Conservation (phyloP, 2,329 filamentous ascomycete genomes). For the Lasiodiplodia theobromae region DNA sequence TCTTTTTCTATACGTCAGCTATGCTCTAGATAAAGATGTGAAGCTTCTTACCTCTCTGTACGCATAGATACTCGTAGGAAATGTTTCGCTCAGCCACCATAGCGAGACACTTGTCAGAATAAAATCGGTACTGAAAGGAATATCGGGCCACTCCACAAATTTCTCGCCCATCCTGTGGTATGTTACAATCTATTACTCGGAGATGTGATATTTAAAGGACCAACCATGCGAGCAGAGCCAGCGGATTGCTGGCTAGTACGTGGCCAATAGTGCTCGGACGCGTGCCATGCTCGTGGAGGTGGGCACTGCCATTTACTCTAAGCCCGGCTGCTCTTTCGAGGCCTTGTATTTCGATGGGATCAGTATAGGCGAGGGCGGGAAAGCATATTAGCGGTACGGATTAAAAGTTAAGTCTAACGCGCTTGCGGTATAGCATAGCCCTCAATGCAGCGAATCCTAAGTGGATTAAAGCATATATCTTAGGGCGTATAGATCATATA, state of each 20-base stretch:
- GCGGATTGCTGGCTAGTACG: conserved; percentile 60
- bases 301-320: conserved; percentile 54
- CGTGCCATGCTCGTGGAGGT: conserved; percentile 61
- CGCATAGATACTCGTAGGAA: no score
- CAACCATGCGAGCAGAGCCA: conserved; percentile 64
- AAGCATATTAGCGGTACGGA: no score
- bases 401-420: no score
- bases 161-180: neutral
- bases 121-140: neutral
- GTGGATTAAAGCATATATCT: no score
- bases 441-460: no score
- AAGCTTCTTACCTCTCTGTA: no score
- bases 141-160: neutral
- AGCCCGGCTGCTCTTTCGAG: conserved; percentile 41
- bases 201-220: no score
- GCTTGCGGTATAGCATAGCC: no score
- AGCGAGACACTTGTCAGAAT: neutral
- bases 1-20: no score
- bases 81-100: neutral
- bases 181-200: neutral
- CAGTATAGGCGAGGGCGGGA: no score
- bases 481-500: no score
- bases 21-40: no score
- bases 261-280: conserved; percentile 64
- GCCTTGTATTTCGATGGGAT: conserved; percentile 34